Conservation (phyloP, 2,329 filamentous ascomycete species). For the Colletotrichum orchidophilum region DNA sequence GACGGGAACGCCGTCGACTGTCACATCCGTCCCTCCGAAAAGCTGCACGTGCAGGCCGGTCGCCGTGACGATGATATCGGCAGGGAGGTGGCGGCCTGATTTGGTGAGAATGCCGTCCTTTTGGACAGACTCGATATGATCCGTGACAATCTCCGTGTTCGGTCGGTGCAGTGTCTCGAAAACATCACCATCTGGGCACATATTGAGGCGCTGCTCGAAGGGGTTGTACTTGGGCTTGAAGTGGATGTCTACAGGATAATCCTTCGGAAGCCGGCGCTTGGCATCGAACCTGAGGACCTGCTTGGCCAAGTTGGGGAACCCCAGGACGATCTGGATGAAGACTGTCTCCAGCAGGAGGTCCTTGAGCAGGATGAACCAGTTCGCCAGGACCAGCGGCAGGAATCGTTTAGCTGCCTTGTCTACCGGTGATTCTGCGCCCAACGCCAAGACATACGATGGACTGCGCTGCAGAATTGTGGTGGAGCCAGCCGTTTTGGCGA, state of each 20-base stretch:
- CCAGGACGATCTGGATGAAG: slow-evolving; percentile 59
- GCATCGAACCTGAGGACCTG: slow-evolving; percentile 56
- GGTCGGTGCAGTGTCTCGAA: slow-evolving; percentile 57
- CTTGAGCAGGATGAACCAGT: slow-evolving; percentile 59
- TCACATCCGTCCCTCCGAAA: slow-evolving; percentile 60
- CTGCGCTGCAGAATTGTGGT: slow-evolving; percentile 86
- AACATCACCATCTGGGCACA: slow-evolving; percentile 68
- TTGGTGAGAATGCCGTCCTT: slow-evolving; percentile 56
- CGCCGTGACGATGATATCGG: slow-evolving; percentile 76
- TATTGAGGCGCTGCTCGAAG: slow-evolving; percentile 80
- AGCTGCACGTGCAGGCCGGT: slow-evolving; percentile 72
- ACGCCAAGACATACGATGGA: slow-evolving; percentile 74
- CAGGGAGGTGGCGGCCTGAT: slow-evolving; percentile 60
- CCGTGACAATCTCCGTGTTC: slow-evolving; percentile 60
- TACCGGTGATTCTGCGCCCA: slow-evolving; percentile 52
- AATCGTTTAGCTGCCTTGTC: slow-evolving; percentile 49
- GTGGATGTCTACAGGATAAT: slow-evolving; percentile 66
- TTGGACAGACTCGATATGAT: slow-evolving; percentile 61
- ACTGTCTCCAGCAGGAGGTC: slow-evolving; percentile 56
- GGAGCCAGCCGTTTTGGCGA: slow-evolving; percentile 70
- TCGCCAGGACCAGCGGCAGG: slow-evolving; percentile 58
- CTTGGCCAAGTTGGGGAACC: slow-evolving; percentile 61
- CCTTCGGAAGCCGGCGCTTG: slow-evolving; percentile 60
- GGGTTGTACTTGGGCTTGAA: slow-evolving; percentile 73
- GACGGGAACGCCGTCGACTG: slow-evolving; percentile 63